A percentile compares a stretch with the other conserved stretches of the same genome.
phyloP scores from a whole-genome alignment of 106 monocot species.

The Dioscorea dumetorum region DNA sequence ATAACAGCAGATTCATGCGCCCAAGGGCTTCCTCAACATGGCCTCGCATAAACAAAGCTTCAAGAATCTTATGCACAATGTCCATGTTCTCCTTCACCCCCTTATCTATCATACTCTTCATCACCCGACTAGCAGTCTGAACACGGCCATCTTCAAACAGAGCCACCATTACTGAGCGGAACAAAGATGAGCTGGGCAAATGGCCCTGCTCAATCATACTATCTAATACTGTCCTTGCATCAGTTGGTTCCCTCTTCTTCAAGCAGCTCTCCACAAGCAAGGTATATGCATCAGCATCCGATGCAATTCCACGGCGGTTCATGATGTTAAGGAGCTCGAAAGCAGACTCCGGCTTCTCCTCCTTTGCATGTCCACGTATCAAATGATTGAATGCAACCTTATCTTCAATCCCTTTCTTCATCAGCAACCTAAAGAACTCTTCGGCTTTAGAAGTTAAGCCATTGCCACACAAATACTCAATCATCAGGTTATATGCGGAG shows the following conservation, averaged over 20 bases:
- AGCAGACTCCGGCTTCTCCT: slow-evolving; percentile 59
- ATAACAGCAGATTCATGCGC: slow-evolving; percentile 61
- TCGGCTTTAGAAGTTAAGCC: slow-evolving; percentile 69
- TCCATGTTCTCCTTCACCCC: slow-evolving; percentile 84
- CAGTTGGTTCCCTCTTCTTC: slow-evolving; percentile 75
- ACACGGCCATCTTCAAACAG: slow-evolving; percentile 69
- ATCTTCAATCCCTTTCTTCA: slow-evolving; percentile 96
- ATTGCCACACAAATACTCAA: slow-evolving; percentile 56
- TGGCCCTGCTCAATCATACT: slow-evolving; percentile 86
- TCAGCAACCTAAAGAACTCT: slow-evolving; percentile 78
- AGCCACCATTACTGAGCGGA: slow-evolving; percentile 66
- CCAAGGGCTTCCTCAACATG: slow-evolving; percentile 96
- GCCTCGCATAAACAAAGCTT: slow-evolving; percentile 75
- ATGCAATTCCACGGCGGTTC: slow-evolving; percentile 47
- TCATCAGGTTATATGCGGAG: slow-evolving; percentile 69
- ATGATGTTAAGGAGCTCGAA: slow-evolving; percentile 73
- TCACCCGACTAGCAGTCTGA: slow-evolving; percentile 90
- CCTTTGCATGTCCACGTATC: slow-evolving; percentile 72
- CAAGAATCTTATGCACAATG: slow-evolving; percentile 64
- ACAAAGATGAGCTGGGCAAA: slow-evolving; percentile 58
- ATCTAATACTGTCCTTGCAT: slow-evolving; percentile 70
- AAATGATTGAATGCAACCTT: slow-evolving; percentile 63
- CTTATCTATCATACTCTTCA: slow-evolving; percentile 96
- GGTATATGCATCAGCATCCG: slow-evolving; percentile 48
- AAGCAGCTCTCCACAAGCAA: slow-evolving; percentile 71